Conservation (phyloP, 345 rosid genomes). For the Aquilaria malaccensis region DNA sequence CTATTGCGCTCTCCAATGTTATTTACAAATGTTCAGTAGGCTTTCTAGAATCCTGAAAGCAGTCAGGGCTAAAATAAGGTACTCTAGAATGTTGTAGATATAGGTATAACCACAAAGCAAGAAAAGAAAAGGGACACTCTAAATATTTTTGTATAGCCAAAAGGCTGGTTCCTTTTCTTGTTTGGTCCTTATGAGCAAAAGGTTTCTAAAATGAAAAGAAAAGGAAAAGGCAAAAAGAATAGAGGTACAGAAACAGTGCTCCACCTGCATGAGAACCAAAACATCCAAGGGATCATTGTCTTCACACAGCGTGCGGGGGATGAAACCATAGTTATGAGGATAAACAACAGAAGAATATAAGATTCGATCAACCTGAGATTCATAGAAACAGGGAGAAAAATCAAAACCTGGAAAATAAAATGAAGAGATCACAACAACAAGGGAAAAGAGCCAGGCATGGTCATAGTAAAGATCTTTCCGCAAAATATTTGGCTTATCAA, state of each 20-base stretch:
- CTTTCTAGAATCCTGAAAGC: too few relatives aligned
- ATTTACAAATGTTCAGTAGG: too few relatives aligned
- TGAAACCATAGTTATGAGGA: slow-evolving; percentile 98
- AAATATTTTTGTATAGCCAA: too few relatives aligned
- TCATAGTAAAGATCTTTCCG: too few relatives aligned
- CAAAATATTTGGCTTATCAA: background rate
- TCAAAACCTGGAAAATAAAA: slow-evolving; percentile 8
- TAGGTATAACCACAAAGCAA: too few relatives aligned
- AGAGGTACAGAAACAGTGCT: background rate
- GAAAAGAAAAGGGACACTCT: too few relatives aligned
- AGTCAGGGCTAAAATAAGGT: too few relatives aligned
- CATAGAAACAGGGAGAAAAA: slow-evolving; percentile 10
- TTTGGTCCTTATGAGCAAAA: too few relatives aligned
- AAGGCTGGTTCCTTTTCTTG: too few relatives aligned
- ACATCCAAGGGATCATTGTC: slow-evolving; percentile 97
- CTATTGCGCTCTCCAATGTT: too few relatives aligned
- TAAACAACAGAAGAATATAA: slow-evolving; percentile 95
- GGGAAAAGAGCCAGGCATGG: background rate
- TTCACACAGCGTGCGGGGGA: slow-evolving; percentile 89
- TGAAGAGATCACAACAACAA: background rate
- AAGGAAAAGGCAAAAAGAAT: background rate
- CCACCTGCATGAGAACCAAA: slow-evolving; percentile 90
- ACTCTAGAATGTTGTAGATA: too few relatives aligned
- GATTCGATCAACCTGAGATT: slow-evolving; percentile 68
- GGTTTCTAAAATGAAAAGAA: too few relatives aligned